These are phyloP conservation scores for Lactarius pseudohatsudake DNA, from an alignment of 768 basidiomycete genomes.

Conservation along the genomic window DNA sequence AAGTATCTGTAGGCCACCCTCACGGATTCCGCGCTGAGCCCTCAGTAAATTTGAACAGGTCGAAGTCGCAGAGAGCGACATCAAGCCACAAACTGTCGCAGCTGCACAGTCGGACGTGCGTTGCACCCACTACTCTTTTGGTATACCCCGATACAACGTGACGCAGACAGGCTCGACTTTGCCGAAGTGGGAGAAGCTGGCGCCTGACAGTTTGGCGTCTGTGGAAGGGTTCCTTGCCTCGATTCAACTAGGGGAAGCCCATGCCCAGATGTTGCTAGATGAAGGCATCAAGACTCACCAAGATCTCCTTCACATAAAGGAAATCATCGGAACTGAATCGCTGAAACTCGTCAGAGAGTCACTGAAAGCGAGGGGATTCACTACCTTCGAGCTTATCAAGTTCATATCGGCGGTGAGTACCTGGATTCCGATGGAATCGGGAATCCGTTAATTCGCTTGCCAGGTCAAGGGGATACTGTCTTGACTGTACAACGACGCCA, in stretches of 20 bases:
- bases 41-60: neutral
- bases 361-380: constrained; percentile 6
- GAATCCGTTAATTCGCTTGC: neutral
- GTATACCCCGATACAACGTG: neutral
- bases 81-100: neutral
- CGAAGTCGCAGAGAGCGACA: neutral
- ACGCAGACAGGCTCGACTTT: neutral
- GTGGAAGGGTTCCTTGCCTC: constrained; percentile 5
- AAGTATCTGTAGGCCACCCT: neutral
- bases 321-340: neutral
- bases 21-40: neutral
- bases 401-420: constrained; percentile 10
- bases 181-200: neutral
- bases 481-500: neutral
- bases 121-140: neutral
- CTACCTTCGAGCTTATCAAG: constrained; percentile 16
- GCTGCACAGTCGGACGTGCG: neutral
- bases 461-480: constrained; percentile 1
- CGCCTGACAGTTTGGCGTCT: neutral
- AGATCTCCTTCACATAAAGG: constrained; percentile 4
- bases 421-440: neutral
- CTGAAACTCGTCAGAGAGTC: constrained; percentile 2
- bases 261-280: constrained; percentile 1
- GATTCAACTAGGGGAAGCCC: constrained; percentile 2
- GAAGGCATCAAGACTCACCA: constrained; percentile 13